These are phyloP conservation scores for Emericellopsis cladophorae DNA, from an alignment of 2,329 filamentous ascomycete genomes.

Conservation along the genomic window DNA sequence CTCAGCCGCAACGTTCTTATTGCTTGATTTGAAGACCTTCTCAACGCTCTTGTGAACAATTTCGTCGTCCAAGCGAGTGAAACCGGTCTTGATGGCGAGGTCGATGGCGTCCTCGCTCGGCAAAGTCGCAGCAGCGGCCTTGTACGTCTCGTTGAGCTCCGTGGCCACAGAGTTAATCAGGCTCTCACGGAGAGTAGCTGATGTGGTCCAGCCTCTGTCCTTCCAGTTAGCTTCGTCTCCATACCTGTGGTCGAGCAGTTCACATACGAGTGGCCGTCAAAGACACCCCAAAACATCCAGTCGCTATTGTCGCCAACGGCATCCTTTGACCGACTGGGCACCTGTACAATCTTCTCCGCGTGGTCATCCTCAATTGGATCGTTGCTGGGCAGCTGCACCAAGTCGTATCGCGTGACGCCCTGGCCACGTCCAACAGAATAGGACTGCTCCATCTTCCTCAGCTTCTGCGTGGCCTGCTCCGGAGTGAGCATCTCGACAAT, in stretches of 20 bases:
- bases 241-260: neutral
- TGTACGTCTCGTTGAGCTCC: conserved; percentile 88
- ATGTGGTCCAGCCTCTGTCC: conserved; percentile 86
- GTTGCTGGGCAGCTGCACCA: conserved; percentile 91
- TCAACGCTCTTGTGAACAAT: conserved; percentile 90
- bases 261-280: conserved; percentile 85
- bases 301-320: conserved; percentile 50
- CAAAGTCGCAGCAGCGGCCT: conserved; percentile 46
- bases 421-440: conserved; percentile 80
- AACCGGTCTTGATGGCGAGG: conserved; percentile 82
- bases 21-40: conserved; percentile 79
- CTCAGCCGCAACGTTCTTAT: conserved; percentile 83
- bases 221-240: neutral
- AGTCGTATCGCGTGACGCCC: conserved; percentile 87
- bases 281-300: conserved; percentile 99
- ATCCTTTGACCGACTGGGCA: conserved; percentile 45
- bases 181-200: conserved; percentile 84
- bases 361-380: conserved; percentile 98
- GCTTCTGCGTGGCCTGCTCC: conserved; percentile 81
- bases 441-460: conserved; percentile 82
- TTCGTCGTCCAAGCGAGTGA: conserved; percentile 79
- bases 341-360: conserved; percentile 92
- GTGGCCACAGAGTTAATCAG: conserved; percentile 87
- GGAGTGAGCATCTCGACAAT: conserved; percentile 94
- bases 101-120: conserved; percentile 77